phyloP scores from a whole-genome alignment of 202 grass and related monocot species.

The Bolboschoenoplectus hybrid region DNA sequence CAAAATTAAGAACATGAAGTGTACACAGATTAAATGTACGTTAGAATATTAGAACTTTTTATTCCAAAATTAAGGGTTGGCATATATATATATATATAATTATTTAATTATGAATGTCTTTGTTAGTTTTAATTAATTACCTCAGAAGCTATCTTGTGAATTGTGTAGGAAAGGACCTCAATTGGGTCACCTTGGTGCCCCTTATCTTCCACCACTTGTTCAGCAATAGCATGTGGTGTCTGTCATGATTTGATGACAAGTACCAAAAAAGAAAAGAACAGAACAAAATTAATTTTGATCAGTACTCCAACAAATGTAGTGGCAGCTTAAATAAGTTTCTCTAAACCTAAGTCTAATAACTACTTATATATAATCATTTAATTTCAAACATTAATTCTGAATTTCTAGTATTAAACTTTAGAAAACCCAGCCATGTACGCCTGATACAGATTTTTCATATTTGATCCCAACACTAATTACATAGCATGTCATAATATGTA shows the following conservation, averaged over 20 bases:
- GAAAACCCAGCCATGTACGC: too few relatives aligned
- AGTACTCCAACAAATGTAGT: neutral
- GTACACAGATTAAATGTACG: too few relatives aligned
- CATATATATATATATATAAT: neutral
- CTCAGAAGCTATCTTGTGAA: conserved; percentile 53
- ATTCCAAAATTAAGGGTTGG: neutral
- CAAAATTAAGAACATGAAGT: neutral
- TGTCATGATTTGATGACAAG: neutral
- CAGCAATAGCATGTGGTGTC: conserved; percentile 31
- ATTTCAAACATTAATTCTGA: neutral
- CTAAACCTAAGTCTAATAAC: neutral
- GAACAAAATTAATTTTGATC: neutral
- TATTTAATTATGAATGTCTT: neutral
- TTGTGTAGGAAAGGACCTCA: conserved; percentile 43
- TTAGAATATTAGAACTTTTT: neutral
- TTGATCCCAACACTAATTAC: too few relatives aligned
- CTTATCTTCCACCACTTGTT: conserved; percentile 42
- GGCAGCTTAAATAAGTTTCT: neutral
- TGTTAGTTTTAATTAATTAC: conserved; percentile 34
- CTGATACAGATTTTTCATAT: too few relatives aligned
- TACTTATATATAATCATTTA: neutral
- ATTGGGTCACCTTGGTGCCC: conserved; percentile 35
- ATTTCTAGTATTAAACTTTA: too few relatives aligned
- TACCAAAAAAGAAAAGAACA: neutral
- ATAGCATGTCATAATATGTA: neutral